Percentiles rank a stretch among this genome's conserved stretches.
Conservation (phyloP, 2,329 filamentous ascomycete species). For the Colletotrichum eremochloae region DNA sequence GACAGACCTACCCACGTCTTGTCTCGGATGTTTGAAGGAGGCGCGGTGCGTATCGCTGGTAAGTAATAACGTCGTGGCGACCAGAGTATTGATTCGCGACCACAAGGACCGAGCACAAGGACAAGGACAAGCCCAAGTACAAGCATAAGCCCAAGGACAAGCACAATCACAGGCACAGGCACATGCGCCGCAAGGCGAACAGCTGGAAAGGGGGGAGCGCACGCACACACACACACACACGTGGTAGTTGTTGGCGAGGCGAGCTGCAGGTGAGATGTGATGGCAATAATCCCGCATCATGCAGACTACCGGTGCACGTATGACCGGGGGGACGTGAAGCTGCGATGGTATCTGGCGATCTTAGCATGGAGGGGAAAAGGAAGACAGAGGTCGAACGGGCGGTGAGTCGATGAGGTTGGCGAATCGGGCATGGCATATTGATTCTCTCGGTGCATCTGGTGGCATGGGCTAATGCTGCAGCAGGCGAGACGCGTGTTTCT, state of each 20-base stretch:
- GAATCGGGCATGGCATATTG: conserved; percentile 1
- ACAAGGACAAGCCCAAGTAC: too few species aligned
- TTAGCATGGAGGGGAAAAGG: background rate
- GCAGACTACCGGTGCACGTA: background rate
- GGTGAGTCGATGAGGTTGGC: background rate
- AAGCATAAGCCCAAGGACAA: background rate
- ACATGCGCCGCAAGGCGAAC: background rate
- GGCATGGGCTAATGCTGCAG: conserved; percentile 9
- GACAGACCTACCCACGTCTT: conserved; percentile 20
- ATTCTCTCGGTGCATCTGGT: conserved; percentile 2
- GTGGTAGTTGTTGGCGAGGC: conserved; percentile 18
- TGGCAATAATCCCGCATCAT: background rate
- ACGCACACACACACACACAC: background rate
- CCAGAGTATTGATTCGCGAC: conserved; percentile 36
- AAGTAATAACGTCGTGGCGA: conserved; percentile 5
- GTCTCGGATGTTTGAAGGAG: conserved; percentile 34
- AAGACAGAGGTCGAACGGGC: background rate
- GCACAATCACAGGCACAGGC: background rate
- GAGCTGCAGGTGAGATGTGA: conserved; percentile 38
- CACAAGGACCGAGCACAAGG: conserved; percentile 24
- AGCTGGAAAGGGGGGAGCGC: background rate
- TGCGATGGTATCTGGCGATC: conserved; percentile 24
- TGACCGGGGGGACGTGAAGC: background rate
- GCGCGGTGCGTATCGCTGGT: background rate
- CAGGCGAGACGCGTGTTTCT: conserved; percentile 23